Base-by-base conservation (phyloP, 371 early-diverging fungal genomes). In the Mortierella sp. region DNA sequence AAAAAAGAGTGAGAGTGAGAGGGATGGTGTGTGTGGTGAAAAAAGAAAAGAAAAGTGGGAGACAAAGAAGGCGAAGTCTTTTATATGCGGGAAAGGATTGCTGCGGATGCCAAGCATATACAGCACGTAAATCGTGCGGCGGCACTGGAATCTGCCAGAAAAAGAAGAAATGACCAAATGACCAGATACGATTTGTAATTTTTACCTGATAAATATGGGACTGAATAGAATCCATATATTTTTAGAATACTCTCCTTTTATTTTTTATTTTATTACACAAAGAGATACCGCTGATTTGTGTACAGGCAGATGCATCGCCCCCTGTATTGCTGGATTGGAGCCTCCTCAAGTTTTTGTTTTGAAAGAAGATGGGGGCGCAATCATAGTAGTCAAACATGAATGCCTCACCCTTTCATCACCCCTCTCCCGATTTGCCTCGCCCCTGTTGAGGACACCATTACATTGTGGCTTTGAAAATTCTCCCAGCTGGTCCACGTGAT, bases 51-150 rank as follows among this genome's bases (percentile, higher is more conserved):
- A 59, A 57, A 32, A 23, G 42, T 40, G 47, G 34, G 43, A 64
- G 29, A 34, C 26, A 54, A 35, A 40, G 40, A 22, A 54, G 5
- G 40, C 9, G 26, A 9, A n/a, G n/a, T 28, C 31, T 61, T 61
- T 64, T 55, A 61, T 45, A 29, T 15, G 45, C 10, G 15, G 22
- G 8, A 26, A 22, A 26, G 51, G 15, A 5, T 15, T 56, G 61
- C 53, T 61, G 66, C 43, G 64, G 63, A 59, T 54, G 65, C 62
- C 57, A 63, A 67, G 74, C 40, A 61, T 29, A 22, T 31, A n/a
- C 12, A 32, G 56, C 26, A 28, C 7, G 58, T 15, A n/a, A 28
- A 12, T 26, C 34, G 57, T 28, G 56, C 65, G 40, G 43, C 31
- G 45, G 34, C 32, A 43, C 54, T 55, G 29, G 63, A 69, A 69